Percentiles rank a stretch among this genome's conserved stretches.
Conservation (phyloP, 371 early-diverging fungal genomes). For the Gilbertella persicaria region DNA sequence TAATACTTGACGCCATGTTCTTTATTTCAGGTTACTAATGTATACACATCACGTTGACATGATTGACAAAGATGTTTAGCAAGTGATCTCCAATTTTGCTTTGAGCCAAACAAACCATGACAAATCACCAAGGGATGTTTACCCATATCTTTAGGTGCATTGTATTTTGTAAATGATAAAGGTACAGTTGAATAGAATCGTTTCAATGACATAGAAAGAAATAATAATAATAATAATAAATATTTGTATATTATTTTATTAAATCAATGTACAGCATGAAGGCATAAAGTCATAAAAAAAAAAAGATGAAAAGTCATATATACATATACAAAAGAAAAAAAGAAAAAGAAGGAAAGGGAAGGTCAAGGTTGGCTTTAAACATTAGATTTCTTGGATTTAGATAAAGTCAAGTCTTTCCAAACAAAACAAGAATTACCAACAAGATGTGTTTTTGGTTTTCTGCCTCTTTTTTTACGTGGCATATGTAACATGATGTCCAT, state of each 20-base stretch:
- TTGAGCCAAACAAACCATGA: conserved; percentile 94
- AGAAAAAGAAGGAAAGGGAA: no score
- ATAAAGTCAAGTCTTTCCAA: conserved; percentile 26
- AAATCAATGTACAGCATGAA: no score
- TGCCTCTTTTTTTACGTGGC: conserved; percentile 46
- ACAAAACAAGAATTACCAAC: conserved; percentile 52
- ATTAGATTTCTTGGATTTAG: neutral
- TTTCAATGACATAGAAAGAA: neutral
- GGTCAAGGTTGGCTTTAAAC: neutral
- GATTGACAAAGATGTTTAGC: conserved; percentile 68
- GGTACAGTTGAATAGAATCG: conserved; percentile 10
- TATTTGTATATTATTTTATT: no score
- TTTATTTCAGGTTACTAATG: conserved; percentile 49
- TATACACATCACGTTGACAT: conserved; percentile 61
- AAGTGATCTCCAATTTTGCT: conserved; percentile 92
- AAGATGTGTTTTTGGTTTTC: conserved; percentile 49
- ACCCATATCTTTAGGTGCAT: conserved; percentile 1
- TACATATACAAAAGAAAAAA: neutral
- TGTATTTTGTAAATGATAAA: conserved; percentile 27
- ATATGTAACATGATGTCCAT: conserved; percentile 45
- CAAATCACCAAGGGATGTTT: conserved; percentile 62
- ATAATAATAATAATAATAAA: neutral
- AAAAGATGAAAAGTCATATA: no score
- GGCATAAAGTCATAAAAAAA: no score
- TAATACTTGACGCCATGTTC: no score